phyloP scores from a whole-genome alignment of 2,329 filamentous ascomycete genomes.

The Phialophora verrucosa region DNA sequence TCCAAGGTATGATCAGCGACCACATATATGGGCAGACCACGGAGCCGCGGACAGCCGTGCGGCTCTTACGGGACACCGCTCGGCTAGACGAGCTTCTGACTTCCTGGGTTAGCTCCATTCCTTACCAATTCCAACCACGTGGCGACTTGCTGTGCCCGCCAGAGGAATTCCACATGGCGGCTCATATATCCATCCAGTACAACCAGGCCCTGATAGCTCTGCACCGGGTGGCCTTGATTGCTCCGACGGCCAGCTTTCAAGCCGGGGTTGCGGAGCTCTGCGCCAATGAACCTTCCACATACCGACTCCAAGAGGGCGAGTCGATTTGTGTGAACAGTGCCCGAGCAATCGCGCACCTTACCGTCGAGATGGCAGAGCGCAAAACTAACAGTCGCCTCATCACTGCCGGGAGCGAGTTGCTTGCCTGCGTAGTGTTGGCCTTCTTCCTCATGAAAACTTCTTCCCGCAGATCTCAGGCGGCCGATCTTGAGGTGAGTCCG shows the following conservation, averaged over 20 bases:
- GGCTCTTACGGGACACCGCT: conserved; percentile 14
- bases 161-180: conserved; percentile 21
- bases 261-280: conserved; percentile 15
- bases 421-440: not conserved
- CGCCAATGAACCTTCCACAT: conserved; percentile 13
- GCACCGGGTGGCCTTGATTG: conserved; percentile 21
- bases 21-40: conserved; percentile 11
- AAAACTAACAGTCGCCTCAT: not conserved
- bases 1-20: conserved; percentile 17
- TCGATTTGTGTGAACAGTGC: conserved; percentile 1
- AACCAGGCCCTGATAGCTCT: conserved; percentile 16
- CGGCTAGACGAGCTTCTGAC: conserved; percentile 10
- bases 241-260: conserved; percentile 16
- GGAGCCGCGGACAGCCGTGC: conserved; percentile 4
- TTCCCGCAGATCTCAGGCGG: not conserved
- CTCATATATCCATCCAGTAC: conserved; percentile 23
- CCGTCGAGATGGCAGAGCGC: not conserved
- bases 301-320: conserved; percentile 12
- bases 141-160: conserved; percentile 17
- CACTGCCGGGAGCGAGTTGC: not conserved
- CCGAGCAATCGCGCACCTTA: not conserved
- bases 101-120: conserved; percentile 10
- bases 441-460: not conserved
- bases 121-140: conserved; percentile 18
- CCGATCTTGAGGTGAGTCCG: conserved; percentile 1